Percentiles rank a stretch among this genome's conserved stretches.
phyloP scores from a whole-genome alignment of 1,284 basidiomycete species.

The Anthracocystis panici-leucophaei region DNA sequence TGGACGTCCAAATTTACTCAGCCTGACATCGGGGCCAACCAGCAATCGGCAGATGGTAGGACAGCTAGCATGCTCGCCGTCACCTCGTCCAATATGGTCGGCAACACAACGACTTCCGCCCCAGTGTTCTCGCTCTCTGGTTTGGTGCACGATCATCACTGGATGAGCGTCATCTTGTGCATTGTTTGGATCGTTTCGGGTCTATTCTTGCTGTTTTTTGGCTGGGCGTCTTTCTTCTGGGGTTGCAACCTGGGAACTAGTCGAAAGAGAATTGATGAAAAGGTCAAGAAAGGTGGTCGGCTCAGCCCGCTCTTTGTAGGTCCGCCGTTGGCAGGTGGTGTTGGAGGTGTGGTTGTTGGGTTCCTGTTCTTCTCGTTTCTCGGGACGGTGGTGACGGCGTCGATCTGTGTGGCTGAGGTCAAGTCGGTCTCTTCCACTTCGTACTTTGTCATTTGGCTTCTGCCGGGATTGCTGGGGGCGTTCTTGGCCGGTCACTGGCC shows the following conservation, averaged over 20 bases:
- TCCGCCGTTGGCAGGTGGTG: constrained; percentile 50
- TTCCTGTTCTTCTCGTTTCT: constrained; percentile 61
- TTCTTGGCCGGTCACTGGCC: constrained; percentile 51
- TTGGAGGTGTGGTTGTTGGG: constrained; percentile 53
- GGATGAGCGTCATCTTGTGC: constrained; percentile 52
- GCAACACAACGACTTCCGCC: not conserved
- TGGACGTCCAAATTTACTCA: constrained; percentile 27
- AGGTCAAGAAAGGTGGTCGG: constrained; percentile 11
- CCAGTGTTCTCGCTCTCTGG: constrained; percentile 37
- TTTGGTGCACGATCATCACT: constrained; percentile 29
- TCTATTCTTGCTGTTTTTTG: constrained; percentile 58
- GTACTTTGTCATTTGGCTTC: constrained; percentile 56
- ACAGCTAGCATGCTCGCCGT: constrained; percentile 1
- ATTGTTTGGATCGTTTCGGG: constrained; percentile 57
- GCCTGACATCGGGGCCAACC: not conserved
- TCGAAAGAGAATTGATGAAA: constrained; percentile 23
- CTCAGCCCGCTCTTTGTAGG: constrained; percentile 17
- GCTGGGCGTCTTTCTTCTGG: constrained; percentile 63
- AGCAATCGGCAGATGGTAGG: not conserved
- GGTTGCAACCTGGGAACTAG: constrained; percentile 24
- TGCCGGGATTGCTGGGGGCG: constrained; percentile 54
- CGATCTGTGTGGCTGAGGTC: constrained; percentile 35
- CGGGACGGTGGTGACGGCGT: constrained; percentile 37
- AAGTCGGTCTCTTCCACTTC: constrained; percentile 35
- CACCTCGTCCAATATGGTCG: not conserved